These are phyloP conservation scores for Calonectria pseudoturangicola DNA, from an alignment of 2,329 filamentous ascomycete genomes.

Conservation along the genomic window DNA sequence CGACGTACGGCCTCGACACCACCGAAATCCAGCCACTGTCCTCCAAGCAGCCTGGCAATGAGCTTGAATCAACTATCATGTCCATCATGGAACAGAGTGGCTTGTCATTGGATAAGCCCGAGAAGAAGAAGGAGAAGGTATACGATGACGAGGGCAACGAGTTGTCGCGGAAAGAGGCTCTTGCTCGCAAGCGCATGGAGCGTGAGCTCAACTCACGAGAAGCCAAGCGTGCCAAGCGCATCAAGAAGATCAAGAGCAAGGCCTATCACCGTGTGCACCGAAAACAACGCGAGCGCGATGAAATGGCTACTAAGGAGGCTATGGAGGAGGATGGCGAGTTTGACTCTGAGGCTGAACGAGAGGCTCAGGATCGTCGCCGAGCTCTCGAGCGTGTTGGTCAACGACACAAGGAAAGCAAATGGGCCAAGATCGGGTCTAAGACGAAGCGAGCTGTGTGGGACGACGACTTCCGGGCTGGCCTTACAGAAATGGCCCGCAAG, in stretches of 20 bases:
- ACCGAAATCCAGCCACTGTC: constrained; percentile 80
- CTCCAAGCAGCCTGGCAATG: constrained; percentile 80
- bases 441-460: constrained; percentile 91
- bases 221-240: constrained; percentile 89
- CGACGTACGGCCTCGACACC: constrained; percentile 74
- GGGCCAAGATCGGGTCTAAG: constrained; percentile 89
- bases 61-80: constrained; percentile 90
- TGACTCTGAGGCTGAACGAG: constrained; percentile 79
- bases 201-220: constrained; percentile 92
- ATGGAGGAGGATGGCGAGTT: constrained; percentile 75
- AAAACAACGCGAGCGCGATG: constrained; percentile 77
- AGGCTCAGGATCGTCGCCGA: constrained; percentile 81
- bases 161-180: constrained; percentile 81
- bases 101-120: constrained; percentile 71
- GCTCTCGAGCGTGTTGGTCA: constrained; percentile 91
- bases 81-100: constrained; percentile 94
- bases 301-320: constrained; percentile 71
- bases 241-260: constrained; percentile 99
- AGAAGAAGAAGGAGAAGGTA: constrained; percentile 73
- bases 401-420: constrained; percentile 91
- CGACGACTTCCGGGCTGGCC: constrained; percentile 85
- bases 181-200: constrained; percentile 84
- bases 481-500: constrained; percentile 86
- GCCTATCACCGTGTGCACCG: constrained; percentile 94
- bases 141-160: constrained; percentile 83